phyloP scores from a whole-genome alignment of 2,329 filamentous ascomycete species.

The Alternaria sp. region DNA sequence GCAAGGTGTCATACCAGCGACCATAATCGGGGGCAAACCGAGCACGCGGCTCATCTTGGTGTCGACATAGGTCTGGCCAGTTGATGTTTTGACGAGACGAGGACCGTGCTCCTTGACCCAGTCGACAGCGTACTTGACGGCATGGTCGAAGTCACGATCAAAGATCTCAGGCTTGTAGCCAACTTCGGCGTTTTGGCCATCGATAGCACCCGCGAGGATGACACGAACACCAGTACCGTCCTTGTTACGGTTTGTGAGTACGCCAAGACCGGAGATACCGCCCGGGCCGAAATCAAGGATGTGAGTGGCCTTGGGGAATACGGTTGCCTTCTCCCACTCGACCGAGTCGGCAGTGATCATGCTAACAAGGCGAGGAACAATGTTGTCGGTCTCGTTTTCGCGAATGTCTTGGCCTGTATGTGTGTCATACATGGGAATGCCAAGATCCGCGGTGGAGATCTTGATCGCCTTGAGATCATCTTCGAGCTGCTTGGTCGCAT shows the following conservation, averaged over 20 bases:
- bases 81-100: conserved; percentile 87
- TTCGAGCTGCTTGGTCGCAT: conserved; percentile 83
- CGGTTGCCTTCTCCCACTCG: conserved; percentile 94
- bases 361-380: conserved; percentile 85
- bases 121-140: conserved; percentile 92
- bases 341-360: conserved; percentile 96
- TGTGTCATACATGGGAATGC: conserved; percentile 86
- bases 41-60: conserved; percentile 72
- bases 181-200: conserved; percentile 87
- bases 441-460: conserved; percentile 77
- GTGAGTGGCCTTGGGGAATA: conserved; percentile 90
- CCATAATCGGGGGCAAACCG: conserved; percentile 58
- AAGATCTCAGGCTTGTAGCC: conserved; percentile 99
- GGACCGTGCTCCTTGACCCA: conserved; percentile 98
- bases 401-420: conserved; percentile 83
- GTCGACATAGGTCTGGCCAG: conserved; percentile 89
- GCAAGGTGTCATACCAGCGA: conserved; percentile 60
- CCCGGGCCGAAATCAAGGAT: conserved; percentile 97
- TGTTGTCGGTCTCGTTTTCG: conserved; percentile 71
- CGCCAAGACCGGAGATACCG: conserved; percentile 94
- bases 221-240: conserved; percentile 97
- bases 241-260: conserved; percentile 98
- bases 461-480: conserved; percentile 85
- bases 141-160: conserved; percentile 92
- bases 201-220: conserved; percentile 92